Conservation (phyloP, 106 monocot genomes). For the Dendrobium officinale region DNA sequence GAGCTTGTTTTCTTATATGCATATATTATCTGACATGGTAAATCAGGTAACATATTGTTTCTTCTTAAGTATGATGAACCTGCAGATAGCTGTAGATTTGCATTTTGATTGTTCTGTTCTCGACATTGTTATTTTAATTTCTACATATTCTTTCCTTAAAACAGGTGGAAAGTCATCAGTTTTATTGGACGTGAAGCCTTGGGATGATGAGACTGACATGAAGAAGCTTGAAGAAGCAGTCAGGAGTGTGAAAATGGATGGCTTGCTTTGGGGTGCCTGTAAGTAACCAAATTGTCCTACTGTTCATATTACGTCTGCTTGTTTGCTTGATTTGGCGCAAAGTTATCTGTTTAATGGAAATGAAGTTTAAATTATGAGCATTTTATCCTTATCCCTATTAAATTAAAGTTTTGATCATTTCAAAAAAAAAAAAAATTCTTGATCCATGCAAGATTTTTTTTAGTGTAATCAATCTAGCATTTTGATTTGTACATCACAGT, state of each 20-base stretch:
- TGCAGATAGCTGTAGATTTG: neutral
- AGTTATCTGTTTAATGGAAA: neutral
- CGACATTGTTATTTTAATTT: neutral
- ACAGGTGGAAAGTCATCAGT: constrained; percentile 97
- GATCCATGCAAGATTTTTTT: no score
- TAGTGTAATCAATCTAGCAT: no score
- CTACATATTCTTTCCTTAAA: neutral
- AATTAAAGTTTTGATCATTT: neutral
- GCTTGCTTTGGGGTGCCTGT: constrained; percentile 94
- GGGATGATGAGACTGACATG: constrained; percentile 99
- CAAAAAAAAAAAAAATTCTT: no score
- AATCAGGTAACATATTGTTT: neutral
- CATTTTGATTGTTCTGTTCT: neutral
- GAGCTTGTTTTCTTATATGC: neutral
- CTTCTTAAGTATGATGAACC: neutral
- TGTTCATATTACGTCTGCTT: neutral
- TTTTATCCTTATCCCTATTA: neutral
- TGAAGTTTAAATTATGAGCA: no score
- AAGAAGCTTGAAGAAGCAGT: constrained; percentile 83
- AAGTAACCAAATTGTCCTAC: constrained; percentile 9
- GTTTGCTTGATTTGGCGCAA: neutral
- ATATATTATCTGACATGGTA: neutral
- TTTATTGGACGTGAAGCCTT: constrained; percentile 86
- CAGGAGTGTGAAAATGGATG: constrained; percentile 77
- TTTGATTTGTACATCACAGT: no score